Percentiles rank a stretch among this genome's conserved stretches.
phyloP scores from a whole-genome alignment of 2,329 filamentous ascomycete genomes.

The Graphilbum sp. region DNA sequence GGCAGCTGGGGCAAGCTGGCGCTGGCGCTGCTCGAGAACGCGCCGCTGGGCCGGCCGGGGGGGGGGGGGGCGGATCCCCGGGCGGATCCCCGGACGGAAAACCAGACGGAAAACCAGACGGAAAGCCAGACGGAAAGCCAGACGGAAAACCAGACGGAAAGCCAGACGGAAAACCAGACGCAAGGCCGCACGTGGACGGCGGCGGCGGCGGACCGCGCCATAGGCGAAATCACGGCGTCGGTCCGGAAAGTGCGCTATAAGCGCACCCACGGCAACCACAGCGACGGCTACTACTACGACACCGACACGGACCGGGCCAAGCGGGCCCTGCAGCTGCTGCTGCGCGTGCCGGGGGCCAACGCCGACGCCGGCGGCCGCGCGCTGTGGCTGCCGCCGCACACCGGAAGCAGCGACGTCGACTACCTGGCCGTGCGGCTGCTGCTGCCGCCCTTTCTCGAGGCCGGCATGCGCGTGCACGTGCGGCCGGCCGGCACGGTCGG shows the following conservation, averaged over 20 bases:
- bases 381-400: background rate
- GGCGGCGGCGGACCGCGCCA: too few species aligned
- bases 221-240: too few species aligned
- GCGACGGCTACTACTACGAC: background rate
- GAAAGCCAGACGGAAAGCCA: too few species aligned
- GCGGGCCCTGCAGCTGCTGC: background rate
- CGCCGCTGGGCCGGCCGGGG: background rate
- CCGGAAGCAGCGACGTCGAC: background rate
- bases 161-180: too few species aligned
- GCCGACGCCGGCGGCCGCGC: background rate
- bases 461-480: background rate
- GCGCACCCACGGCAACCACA: constrained; percentile 1
- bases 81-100: too few species aligned
- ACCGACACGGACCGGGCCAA: background rate
- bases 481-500: background rate
- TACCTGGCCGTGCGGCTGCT: background rate
- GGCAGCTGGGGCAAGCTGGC: background rate
- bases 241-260: too few species aligned
- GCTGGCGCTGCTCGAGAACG: background rate
- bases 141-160: too few species aligned
- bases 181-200: too few species aligned
- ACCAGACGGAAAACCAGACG: too few species aligned
- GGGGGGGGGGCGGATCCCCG: too few species aligned
- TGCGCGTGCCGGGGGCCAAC: background rate
- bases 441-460: constrained; percentile 3